These are phyloP conservation scores for Penicillium antarcticum DNA, from an alignment of 495 filamentous ascomycete genomes.

Conservation along the genomic window DNA sequence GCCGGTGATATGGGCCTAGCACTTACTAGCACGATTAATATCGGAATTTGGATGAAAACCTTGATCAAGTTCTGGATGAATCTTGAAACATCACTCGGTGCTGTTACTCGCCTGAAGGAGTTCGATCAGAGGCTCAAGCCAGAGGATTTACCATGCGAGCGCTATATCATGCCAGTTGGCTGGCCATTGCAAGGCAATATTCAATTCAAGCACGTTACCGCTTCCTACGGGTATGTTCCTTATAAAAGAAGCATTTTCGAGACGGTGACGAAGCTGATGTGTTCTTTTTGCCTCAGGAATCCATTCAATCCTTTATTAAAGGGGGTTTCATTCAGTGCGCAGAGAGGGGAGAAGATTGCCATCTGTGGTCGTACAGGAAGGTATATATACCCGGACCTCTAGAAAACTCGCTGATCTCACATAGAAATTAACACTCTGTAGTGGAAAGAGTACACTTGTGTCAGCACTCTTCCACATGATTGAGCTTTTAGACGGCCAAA, in stretches of 20 bases:
- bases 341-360: too few relatives aligned
- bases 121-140: constrained; percentile 37
- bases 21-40: constrained; percentile 20
- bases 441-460: neutral
- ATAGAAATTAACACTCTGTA: neutral
- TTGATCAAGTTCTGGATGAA: constrained; percentile 41
- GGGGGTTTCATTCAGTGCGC: too few relatives aligned
- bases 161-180: constrained; percentile 13
- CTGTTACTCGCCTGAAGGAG: constrained; percentile 44
- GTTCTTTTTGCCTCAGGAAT: neutral
- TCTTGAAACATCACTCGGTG: constrained; percentile 46
- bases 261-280: neutral
- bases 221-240: too few relatives aligned
- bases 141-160: constrained; percentile 34
- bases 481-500: neutral
- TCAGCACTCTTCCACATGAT: neutral
- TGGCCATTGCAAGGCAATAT: constrained; percentile 20
- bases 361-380: neutral
- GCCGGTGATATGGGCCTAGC: constrained; percentile 44
- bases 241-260: too few relatives aligned
- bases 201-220: neutral
- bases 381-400: neutral
- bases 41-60: constrained; percentile 31
- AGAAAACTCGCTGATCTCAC: neutral
- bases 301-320: neutral